Evolutionary conservation across 129 eudicot genomes (phyloP).

Genomic region (Deinandra increscens): DNA sequence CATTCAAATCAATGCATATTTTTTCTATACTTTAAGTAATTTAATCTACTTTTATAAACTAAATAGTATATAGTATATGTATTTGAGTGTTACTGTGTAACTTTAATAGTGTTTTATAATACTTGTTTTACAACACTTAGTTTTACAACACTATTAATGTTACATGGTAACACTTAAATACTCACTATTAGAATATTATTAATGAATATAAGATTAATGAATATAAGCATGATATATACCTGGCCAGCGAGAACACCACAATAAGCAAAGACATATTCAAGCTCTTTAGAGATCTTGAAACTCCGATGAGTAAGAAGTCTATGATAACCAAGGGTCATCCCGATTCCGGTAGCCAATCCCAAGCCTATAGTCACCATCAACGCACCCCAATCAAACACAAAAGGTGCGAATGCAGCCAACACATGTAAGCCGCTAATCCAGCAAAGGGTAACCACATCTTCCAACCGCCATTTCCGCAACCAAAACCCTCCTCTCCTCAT

Average conservation of each 20-base stretch:
- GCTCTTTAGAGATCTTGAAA: neutral
- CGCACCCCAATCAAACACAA: conserved; percentile 6
- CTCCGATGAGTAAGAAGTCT: neutral
- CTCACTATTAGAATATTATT: too few species aligned
- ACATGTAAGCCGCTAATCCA: conserved; percentile 1
- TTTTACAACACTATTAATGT: too few species aligned
- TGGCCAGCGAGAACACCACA: neutral
- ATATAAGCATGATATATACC: neutral
- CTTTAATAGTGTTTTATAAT: too few species aligned
- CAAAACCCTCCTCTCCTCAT: conserved; percentile 11
- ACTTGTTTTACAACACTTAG: too few species aligned
- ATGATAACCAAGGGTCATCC: conserved; percentile 10
- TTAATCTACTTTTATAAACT: too few species aligned
- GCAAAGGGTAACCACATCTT: neutral
- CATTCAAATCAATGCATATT: too few species aligned
- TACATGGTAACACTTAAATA: too few species aligned
- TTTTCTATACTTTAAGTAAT: too few species aligned
- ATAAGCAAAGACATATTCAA: neutral
- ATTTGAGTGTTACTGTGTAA: too few species aligned
- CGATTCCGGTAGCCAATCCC: neutral
- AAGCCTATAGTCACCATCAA: neutral
- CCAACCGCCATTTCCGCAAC: conserved; percentile 13
- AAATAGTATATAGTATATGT: too few species aligned
- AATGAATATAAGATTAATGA: neutral
- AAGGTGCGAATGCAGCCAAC: conserved; percentile 3